A percentile compares a stretch with the other conserved stretches of the same genome.
These are phyloP conservation scores for Coniochaeta sp. DNA, from an alignment of 2,329 filamentous ascomycete genomes.

Conservation along the genomic window DNA sequence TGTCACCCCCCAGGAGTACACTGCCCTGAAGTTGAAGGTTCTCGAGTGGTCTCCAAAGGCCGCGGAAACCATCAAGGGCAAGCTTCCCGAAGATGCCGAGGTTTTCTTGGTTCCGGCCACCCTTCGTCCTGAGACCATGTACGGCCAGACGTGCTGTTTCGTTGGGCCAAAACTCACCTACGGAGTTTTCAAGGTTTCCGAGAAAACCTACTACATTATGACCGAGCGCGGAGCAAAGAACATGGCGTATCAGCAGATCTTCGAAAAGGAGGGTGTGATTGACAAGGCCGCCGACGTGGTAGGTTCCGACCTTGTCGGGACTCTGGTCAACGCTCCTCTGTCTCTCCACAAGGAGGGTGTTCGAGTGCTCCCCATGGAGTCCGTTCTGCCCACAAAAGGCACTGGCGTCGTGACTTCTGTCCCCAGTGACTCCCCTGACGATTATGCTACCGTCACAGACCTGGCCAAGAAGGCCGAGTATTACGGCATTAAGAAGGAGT, in stretches of 20 bases:
- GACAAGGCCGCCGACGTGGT: slow-evolving; percentile 67
- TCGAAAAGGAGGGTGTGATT: slow-evolving; percentile 67
- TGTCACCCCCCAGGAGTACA: slow-evolving; percentile 84
- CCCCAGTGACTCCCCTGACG: slow-evolving; percentile 91
- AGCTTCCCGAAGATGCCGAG: slow-evolving; percentile 69
- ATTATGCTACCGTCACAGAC: slow-evolving; percentile 83
- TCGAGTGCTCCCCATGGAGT: slow-evolving; percentile 90
- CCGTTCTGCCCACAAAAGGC: slow-evolving; percentile 85
- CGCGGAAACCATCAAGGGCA: slow-evolving; percentile 63
- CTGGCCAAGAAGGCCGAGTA: slow-evolving; percentile 92
- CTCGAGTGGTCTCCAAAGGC: slow-evolving; percentile 81
- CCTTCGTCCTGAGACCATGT: slow-evolving; percentile 95
- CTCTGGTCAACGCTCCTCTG: slow-evolving; percentile 82
- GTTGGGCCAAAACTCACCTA: slow-evolving; percentile 87
- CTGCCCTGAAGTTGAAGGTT: slow-evolving; percentile 83
- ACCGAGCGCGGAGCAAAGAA: slow-evolving; percentile 79
- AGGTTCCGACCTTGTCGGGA: slow-evolving; percentile 78
- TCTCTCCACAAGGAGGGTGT: slow-evolving; percentile 79
- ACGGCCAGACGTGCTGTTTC: slow-evolving; percentile 94
- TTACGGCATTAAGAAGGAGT: slow-evolving; percentile 94
- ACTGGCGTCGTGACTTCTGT: slow-evolving; percentile 95
- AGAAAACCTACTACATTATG: slow-evolving; percentile 76
- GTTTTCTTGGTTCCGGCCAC: slow-evolving; percentile 91
- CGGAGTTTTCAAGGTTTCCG: slow-evolving; percentile 73
- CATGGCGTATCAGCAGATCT: slow-evolving; percentile 91